Percentiles rank a stretch among this genome's conserved stretches.
Evolutionary conservation across 768 basidiomycete species (phyloP).

Genomic region (Tylopilus rubrobrunneus): DNA sequence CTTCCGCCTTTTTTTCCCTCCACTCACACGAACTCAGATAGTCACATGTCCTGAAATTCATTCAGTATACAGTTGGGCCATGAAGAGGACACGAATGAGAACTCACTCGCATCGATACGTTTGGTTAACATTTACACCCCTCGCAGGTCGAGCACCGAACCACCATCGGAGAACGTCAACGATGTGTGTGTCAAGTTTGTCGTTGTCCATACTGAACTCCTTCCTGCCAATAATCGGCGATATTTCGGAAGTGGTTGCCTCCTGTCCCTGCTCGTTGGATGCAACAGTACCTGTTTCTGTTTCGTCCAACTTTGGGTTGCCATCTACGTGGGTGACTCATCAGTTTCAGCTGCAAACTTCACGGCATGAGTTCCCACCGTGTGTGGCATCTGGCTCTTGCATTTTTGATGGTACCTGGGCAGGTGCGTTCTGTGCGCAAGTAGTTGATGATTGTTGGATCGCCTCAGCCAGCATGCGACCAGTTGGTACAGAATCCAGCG

Average conservation of each 20-base stretch:
- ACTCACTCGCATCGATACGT: constrained; percentile 66
- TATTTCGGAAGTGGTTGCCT: neutral
- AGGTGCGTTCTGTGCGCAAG: constrained; percentile 7
- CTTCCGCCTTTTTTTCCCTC: constrained; percentile 51
- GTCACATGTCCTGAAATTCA: constrained; percentile 56
- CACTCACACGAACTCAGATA: constrained; percentile 78
- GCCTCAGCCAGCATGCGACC: constrained; percentile 28
- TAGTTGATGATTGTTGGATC: constrained; percentile 26
- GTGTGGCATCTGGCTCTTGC: neutral
- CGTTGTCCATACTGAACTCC: constrained; percentile 51
- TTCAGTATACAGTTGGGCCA: neutral
- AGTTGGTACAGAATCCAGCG: constrained; percentile 1
- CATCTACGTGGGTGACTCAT: constrained; percentile 2
- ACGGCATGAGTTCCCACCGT: constrained; percentile 9
- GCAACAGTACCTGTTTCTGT: neutral
- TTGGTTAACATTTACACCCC: constrained; percentile 63
- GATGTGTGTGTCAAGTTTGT: constrained; percentile 51
- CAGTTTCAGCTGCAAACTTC: neutral
- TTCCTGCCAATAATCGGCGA: constrained; percentile 62
- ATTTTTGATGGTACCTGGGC: neutral
- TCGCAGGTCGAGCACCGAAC: constrained; percentile 62
- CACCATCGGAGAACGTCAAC: constrained; percentile 65
- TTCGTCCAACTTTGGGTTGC: neutral
- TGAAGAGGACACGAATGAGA: neutral
- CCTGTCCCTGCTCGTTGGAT: neutral